Percentiles rank a stretch among this genome's conserved stretches.
These are phyloP conservation scores for Lumnitzera racemosa DNA, from an alignment of 345 rosid species.

Conservation along the genomic window DNA sequence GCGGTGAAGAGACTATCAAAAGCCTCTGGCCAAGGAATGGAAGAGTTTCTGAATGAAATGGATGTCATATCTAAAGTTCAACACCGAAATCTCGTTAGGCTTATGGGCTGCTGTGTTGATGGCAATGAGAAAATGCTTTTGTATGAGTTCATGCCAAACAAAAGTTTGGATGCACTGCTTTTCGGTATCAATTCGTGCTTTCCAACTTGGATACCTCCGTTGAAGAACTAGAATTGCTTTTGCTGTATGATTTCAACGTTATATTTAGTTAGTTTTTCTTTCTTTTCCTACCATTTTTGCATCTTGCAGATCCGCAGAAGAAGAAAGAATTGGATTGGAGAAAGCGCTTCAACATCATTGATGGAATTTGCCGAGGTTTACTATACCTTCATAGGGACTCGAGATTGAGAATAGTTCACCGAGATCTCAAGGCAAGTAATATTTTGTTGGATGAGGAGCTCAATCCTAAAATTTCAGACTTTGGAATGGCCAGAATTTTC, in stretches of 20 bases:
- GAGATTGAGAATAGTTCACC: constrained; percentile 19
- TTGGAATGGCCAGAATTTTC: constrained; percentile 31
- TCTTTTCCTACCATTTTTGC: no score
- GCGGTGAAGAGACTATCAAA: constrained; percentile 31
- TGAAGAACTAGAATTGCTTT: no score
- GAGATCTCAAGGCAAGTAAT: constrained; percentile 27
- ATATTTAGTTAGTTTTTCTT: no score
- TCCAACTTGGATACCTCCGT: no score
- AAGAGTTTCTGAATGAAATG: constrained; percentile 37
- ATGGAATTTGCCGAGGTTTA: constrained; percentile 16
- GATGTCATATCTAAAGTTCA: constrained; percentile 29
- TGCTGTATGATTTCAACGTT: no score
- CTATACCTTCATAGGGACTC: constrained; percentile 27
- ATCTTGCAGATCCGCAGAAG: constrained; percentile 3
- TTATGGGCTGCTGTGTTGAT: constrained; percentile 24
- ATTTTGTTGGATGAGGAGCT: constrained; percentile 19
- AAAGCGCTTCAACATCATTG: constrained; percentile 12
- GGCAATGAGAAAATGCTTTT: constrained; percentile 26
- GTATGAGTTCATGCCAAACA: constrained; percentile 31
- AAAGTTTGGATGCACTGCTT: constrained; percentile 24
- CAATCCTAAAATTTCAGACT: constrained; percentile 26
- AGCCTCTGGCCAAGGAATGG: constrained; percentile 20
- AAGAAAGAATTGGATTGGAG: constrained; percentile 5
- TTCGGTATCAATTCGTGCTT: constrained; percentile 11
- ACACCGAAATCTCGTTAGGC: constrained; percentile 28